These are phyloP conservation scores for Mycena rebaudengoi DNA, from an alignment of 768 basidiomycete genomes.

Conservation along the genomic window DNA sequence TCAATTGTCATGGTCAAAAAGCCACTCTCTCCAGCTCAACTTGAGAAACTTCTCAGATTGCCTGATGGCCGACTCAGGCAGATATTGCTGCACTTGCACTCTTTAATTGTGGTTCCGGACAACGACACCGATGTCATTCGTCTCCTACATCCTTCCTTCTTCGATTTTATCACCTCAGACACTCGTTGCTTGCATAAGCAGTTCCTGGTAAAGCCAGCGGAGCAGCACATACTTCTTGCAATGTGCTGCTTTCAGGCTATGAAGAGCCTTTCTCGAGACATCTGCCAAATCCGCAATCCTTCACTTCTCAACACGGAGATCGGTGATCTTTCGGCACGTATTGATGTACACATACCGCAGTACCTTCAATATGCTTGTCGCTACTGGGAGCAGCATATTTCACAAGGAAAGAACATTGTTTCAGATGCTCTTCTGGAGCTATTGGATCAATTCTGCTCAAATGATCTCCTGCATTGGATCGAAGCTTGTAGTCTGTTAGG, in stretches of 20 bases:
- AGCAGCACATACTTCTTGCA: slow-evolving; percentile 11
- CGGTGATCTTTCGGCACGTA: neutral
- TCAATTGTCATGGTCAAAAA: slow-evolving; percentile 13
- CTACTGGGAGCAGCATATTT: slow-evolving; percentile 30
- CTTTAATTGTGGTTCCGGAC: slow-evolving; percentile 21
- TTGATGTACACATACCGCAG: slow-evolving; percentile 13
- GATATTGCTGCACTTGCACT: slow-evolving; percentile 22
- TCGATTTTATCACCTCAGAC: slow-evolving; percentile 26
- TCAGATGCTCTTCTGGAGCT: slow-evolving; percentile 1
- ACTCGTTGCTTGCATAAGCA: slow-evolving; percentile 19
- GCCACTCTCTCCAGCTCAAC: neutral
- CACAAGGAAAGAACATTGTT: neutral
- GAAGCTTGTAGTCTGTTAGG: slow-evolving; percentile 24
- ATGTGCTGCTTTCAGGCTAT: neutral
- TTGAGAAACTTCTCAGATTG: slow-evolving; percentile 5
- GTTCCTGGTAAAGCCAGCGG: slow-evolving; percentile 6
- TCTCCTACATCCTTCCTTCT: slow-evolving; percentile 29
- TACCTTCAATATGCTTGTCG: slow-evolving; percentile 31
- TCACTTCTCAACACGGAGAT: slow-evolving; percentile 13
- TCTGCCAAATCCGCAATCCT: slow-evolving; percentile 8
- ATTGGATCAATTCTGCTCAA: slow-evolving; percentile 20
- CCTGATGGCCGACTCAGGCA: neutral
- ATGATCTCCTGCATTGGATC: slow-evolving; percentile 31
- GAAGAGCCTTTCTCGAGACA: slow-evolving; percentile 5
- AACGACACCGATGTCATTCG: slow-evolving; percentile 15